Base-by-base conservation (phyloP, 768 basidiomycete species). In the Pleurotus eryngii region DNA sequence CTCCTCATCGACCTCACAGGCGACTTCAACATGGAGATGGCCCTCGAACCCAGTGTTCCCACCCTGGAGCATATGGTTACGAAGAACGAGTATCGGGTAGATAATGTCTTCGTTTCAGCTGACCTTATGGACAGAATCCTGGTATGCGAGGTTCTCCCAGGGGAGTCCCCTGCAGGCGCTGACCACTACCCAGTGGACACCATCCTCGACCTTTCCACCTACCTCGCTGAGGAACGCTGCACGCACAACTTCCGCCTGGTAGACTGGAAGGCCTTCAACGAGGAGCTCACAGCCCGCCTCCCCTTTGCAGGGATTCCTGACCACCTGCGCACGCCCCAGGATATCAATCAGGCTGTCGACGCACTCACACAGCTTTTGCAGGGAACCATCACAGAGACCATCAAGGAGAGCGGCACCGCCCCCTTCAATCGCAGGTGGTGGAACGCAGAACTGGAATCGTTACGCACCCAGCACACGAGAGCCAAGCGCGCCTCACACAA, bases 201-300 rank as follows among this genome's bases (percentile, higher is more conserved):
- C 17, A 42, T 42, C 12, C 12, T 42, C 17, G 64, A 73, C 46
- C 26, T 75, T 1, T 9, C 57, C 0, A 46, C 56, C 1, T 22
- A 48, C 5, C 8, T 5, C 0, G 35, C 42, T 0, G 22, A 37
- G 20, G 7, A 40, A 14, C 7, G 8, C 1, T 24, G 49, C 0
- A 17, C 39, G 0, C 20, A 47, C 3, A 70, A 76, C 64, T 78
- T 68, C 56, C 18, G 64, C 1, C 24, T 40, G 9, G 61, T 64
- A 0, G 67, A 74, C 57, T 77, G 74, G 76, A 55, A 64, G 0
- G 51, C 59, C 0, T 73, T 75, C 57, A 46, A 60, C 2, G 49
- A 61, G 5, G 42, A 15, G 2, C 63, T 42, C 14, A 42, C 12
- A 42, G 39, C 39, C 12, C 14, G 17, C 14, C 39, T 42, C 2